Evolutionary conservation across 768 basidiomycete genomes (phyloP), one percentile per base, ranked within the genome.

Genomic region (Neoboletus magnificus): DNA sequence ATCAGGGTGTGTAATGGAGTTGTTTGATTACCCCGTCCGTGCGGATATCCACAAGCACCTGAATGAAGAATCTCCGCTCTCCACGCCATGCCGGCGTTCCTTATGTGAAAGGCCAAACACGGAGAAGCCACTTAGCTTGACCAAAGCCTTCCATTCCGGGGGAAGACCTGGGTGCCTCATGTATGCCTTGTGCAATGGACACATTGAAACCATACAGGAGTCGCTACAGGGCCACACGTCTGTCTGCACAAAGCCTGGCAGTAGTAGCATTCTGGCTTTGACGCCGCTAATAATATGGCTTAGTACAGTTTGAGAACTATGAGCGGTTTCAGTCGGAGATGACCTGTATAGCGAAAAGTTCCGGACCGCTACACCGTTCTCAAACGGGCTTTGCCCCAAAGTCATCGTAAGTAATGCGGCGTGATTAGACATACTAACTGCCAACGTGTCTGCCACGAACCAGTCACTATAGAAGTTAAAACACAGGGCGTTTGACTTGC

Each of bases 61-160:
- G 40, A 32, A 49, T 12, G 40, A 30, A 44, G 48, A 51, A 49
- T 43, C 48, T 50, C 61, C 63, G 50, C 35, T 50, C 40, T 52
- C 23, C 50, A 39, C 22, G 29, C 37, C 8, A 35, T 20, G 18
- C 23, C 44, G 35, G 48, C 48, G 41, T 50, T 33, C 44, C 22
- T 49, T 33, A 29, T 50, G 52, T 18, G 53, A 50, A 62, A 0
- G n/a, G 12, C 27, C 36, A 39, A n/a, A 37, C 35, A 30, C 30
- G 44, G 39, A 37, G 27, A 35, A 35, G 33, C 29, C 30, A 40
- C 5, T 37, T 5, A 32, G 16, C 23, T 50, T 45, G 59, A 29
- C 40, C 40, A 16, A 29, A 29, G 32, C 12, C 47, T 57, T 66
- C 58, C 58, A 60, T 64, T 65, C 25, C 39, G 33, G 25, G 23